phyloP scores from a whole-genome alignment of 257 asterid genomes.

The Rhazya stricta region DNA sequence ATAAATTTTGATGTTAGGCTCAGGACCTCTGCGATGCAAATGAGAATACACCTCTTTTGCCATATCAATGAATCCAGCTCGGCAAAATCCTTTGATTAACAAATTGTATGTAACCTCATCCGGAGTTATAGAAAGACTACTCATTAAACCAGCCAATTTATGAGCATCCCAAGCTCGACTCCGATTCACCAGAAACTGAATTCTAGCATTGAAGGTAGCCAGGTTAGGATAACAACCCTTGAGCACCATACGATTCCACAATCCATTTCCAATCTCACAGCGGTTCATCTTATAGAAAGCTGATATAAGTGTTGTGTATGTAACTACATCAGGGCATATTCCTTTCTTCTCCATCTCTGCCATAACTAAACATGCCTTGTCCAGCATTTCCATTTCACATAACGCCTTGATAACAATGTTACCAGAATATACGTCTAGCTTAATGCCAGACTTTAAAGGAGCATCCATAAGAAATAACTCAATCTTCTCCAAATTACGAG shows the following conservation, averaged over 20 bases:
- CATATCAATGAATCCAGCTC: slow-evolving; percentile 45
- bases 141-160: slow-evolving; percentile 51
- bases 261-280: slow-evolving; percentile 57
- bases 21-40: slow-evolving; percentile 43
- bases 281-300: slow-evolving; percentile 52
- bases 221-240: slow-evolving; percentile 66
- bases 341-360: slow-evolving; percentile 55
- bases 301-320: slow-evolving; percentile 69
- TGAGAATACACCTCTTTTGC: slow-evolving; percentile 57
- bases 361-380: slow-evolving; percentile 56
- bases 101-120: slow-evolving; percentile 74
- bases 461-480: slow-evolving; percentile 48
- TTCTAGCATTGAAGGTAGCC: slow-evolving; percentile 72
- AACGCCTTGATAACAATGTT: slow-evolving; percentile 65
- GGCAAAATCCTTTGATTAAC: slow-evolving; percentile 74
- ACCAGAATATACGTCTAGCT: slow-evolving; percentile 48
- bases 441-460: slow-evolving; percentile 37
- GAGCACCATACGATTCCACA: slow-evolving; percentile 72
- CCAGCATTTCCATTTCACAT: slow-evolving; percentile 53
- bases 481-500: slow-evolving; percentile 51
- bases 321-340: slow-evolving; percentile 62
- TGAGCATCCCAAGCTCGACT: slow-evolving; percentile 78
- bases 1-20: slow-evolving; percentile 64
- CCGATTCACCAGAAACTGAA: slow-evolving; percentile 57
- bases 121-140: slow-evolving; percentile 29